Evolutionary conservation across 371 early-diverging fungal species (phyloP).

Genomic region (Neoconidiobolus thromboides): DNA sequence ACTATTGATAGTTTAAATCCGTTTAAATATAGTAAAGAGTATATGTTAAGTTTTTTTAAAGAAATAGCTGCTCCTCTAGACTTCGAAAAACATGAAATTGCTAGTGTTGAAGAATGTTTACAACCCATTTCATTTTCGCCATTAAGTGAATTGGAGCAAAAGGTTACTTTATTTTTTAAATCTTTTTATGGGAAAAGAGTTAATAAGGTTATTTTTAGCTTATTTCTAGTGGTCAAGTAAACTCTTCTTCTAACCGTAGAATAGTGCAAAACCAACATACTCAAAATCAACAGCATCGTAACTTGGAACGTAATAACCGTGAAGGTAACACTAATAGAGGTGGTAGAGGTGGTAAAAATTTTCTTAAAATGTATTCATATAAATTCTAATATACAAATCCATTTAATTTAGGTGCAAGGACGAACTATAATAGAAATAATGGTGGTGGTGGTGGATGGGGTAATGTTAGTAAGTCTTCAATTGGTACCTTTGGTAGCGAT

Average conservation of each 20-base stretch:
- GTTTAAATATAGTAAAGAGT: slow-evolving; percentile 57
- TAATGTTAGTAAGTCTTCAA: slow-evolving; percentile 13
- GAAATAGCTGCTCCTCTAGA: slow-evolving; percentile 31
- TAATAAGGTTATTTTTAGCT: slow-evolving; percentile 12
- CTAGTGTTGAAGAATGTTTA: slow-evolving; percentile 35
- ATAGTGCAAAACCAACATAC: slow-evolving; percentile 18
- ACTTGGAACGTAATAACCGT: slow-evolving; percentile 16
- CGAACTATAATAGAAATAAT: background rate
- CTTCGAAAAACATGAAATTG: slow-evolving; percentile 51
- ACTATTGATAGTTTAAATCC: slow-evolving; percentile 19
- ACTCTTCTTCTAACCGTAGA: slow-evolving; percentile 19
- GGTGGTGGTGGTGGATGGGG: slow-evolving; percentile 13
- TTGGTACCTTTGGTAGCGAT: slow-evolving; percentile 20
- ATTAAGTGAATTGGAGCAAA: slow-evolving; percentile 41
- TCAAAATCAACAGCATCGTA: background rate
- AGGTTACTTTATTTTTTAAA: slow-evolving; percentile 18
- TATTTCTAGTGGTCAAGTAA: slow-evolving; percentile 25
- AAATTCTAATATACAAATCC: background rate
- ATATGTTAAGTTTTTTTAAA: slow-evolving; percentile 53
- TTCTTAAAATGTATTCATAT: background rate
- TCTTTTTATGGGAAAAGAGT: background rate
- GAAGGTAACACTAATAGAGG: slow-evolving; percentile 4
- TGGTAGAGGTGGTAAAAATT: background rate
- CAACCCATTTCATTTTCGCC: slow-evolving; percentile 41
- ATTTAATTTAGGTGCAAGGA: slow-evolving; percentile 1